Evolutionary conservation across 2,329 filamentous ascomycete species (phyloP).

Genomic region (Diaporthe sp.): DNA sequence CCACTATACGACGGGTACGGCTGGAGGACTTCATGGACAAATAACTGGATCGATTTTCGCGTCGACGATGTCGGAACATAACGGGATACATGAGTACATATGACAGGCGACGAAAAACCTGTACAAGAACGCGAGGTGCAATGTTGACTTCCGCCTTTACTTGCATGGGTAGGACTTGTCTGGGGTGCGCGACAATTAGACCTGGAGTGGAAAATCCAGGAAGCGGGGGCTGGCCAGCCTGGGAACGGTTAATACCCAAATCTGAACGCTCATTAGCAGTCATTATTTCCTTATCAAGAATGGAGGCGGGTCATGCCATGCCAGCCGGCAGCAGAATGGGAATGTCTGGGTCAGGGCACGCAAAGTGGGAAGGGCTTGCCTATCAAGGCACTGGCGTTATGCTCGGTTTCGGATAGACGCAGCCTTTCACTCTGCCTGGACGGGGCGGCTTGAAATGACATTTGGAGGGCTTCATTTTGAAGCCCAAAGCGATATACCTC

Average conservation of each 20-base stretch:
- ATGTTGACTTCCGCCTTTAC: not conserved
- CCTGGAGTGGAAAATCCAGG: not conserved
- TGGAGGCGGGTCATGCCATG: not conserved
- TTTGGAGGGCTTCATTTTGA: constrained; percentile 3
- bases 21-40: not conserved
- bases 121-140: not conserved
- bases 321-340: not conserved
- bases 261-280: constrained; percentile 31
- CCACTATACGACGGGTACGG: too few species aligned
- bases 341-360: not conserved
- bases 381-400: constrained; percentile 20
- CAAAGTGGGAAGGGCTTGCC: constrained; percentile 14
- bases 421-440: constrained; percentile 22
- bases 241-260: constrained; percentile 34
- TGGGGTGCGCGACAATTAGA: not conserved
- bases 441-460: constrained; percentile 15
- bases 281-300: not conserved
- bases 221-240: constrained; percentile 4
- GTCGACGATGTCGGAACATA: constrained; percentile 21
- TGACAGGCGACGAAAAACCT: not conserved
- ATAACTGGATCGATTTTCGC: constrained; percentile 15
- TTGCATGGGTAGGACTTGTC: not conserved
- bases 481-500: not conserved
- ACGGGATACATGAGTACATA: constrained; percentile 29
- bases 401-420: constrained; percentile 22